A percentile compares a stretch with the other conserved stretches of the same genome.
Evolutionary conservation across 768 basidiomycete species (phyloP).

Genomic region (Tubosaeta sp.): DNA sequence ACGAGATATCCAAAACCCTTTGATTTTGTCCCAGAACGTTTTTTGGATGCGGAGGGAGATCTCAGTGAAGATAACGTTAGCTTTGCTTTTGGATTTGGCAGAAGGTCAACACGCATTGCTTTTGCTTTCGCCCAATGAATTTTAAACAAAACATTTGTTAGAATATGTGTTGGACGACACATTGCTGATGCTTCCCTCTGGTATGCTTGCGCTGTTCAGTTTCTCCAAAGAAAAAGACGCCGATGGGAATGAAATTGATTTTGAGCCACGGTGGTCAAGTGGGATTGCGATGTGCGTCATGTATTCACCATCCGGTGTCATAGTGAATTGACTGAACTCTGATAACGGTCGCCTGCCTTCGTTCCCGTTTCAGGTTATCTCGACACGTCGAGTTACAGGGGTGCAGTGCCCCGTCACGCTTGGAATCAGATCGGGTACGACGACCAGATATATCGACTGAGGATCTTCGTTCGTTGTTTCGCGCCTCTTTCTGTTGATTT

Average conservation of each 20-base stretch:
- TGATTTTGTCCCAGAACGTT: slow-evolving; percentile 32
- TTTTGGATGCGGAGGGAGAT: slow-evolving; percentile 17
- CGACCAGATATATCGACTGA: background rate
- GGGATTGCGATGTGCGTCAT: slow-evolving; percentile 6
- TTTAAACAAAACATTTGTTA: too few species aligned
- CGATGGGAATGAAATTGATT: slow-evolving; percentile 21
- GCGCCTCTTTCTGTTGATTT: background rate
- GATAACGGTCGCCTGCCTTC: background rate
- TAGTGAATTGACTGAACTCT: background rate
- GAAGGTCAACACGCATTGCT: background rate
- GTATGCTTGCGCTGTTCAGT: slow-evolving; percentile 25
- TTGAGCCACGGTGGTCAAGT: slow-evolving; percentile 14
- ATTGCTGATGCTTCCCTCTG: slow-evolving; percentile 26
- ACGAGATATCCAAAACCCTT: slow-evolving; percentile 13
- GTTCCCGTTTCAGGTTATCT: background rate
- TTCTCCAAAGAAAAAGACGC: slow-evolving; percentile 22
- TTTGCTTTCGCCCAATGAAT: background rate
- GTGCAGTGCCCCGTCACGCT: too few species aligned
- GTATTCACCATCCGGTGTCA: background rate
- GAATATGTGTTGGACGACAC: background rate
- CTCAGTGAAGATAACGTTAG: background rate
- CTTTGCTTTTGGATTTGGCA: background rate
- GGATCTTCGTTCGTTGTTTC: background rate
- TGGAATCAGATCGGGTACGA: too few species aligned
- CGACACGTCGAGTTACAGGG: too few species aligned